Evolutionary conservation across 164 flowering plant species (phyloP).

Genomic region (Umbellularia californica): DNA sequence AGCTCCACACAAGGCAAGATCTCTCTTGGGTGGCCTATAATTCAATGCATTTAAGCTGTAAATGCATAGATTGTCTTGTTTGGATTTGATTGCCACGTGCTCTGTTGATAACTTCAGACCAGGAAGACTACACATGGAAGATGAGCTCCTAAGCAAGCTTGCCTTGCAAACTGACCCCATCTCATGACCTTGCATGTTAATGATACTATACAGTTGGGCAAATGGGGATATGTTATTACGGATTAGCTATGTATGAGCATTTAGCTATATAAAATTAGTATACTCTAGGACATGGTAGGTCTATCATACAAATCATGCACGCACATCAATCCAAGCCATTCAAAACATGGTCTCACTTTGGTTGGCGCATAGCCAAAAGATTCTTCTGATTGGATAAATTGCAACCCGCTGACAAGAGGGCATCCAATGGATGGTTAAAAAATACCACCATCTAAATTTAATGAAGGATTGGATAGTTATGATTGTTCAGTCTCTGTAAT

Average conservation of each 20-base stretch:
- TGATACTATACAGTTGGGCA: not conserved
- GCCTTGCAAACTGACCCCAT: not conserved
- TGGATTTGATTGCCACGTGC: constrained; percentile 3
- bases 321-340: not conserved
- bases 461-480: not conserved
- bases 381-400: too few relatives aligned
- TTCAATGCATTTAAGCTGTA: constrained; percentile 43
- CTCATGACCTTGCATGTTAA: constrained; percentile 12
- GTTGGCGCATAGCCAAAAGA: not conserved
- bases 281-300: not conserved
- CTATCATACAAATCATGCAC: not conserved
- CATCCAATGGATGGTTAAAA: not conserved
- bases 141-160: not conserved
- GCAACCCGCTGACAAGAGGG: not conserved
- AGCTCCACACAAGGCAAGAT: constrained; percentile 39
- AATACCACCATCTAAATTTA: not conserved
- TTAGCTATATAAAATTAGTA: not conserved
- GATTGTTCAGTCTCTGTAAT: not conserved
- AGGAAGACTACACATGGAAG: not conserved
- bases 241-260: not conserved
- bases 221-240: not conserved
- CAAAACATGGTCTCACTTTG: not conserved
- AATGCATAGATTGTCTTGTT: constrained; percentile 42
- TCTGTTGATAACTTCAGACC: not conserved
- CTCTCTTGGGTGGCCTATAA: constrained; percentile 39